Base-by-base conservation (phyloP, 805 yeast species). In the Myxozyma melibiosi region DNA sequence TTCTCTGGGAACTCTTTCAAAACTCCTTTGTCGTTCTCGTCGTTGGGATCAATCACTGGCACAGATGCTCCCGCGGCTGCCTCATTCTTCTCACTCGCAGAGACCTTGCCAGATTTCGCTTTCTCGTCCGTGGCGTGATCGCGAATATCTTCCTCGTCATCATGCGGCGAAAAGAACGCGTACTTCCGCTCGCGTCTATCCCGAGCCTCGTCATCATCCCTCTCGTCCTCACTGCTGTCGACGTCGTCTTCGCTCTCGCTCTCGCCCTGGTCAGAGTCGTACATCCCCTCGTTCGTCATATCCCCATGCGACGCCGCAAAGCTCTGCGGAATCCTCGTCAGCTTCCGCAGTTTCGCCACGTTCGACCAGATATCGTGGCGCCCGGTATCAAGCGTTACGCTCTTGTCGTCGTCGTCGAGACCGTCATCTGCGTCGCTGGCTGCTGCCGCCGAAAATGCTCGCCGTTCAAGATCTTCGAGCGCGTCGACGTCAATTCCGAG, bases 401-500 rank as follows among this genome's bases (percentile, higher is more conserved):
- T 37, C n/a, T 18, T 28, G 14, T 34, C 47, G 11, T n/a, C 48
- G 5, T 28, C n/a, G n/a, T 9, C 16, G 14, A n/a, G n/a, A 16
- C 13, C 13, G 31, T 24, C 39, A n/a, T 40, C 47, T 16, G 24
- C 42, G n/a, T 16, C 9, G 2, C 14, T n/a, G 5, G 46, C 14
- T 2, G 40, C 11, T 2, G 27, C 45, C n/a, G 38, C 47, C 14
- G 41, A n/a, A 8, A 27, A 24, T 14, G 38, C 39, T 9, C 87
- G 78, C 64, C 91, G 78, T 68, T 90, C 97, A 31, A 90, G 86
- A 42, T 86, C 72, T 55, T 91, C 97, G 25, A 90, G 72, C 14
- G 85, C 76, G 71, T 91, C 97, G 41, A 90, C 94, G 70, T 90
- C 95, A 52, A 96, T 85, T 25, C 99, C 99, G 25, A 94, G 70